Conservation (phyloP, 2,329 filamentous ascomycete genomes). For the Fusarium praegraminearum region DNA sequence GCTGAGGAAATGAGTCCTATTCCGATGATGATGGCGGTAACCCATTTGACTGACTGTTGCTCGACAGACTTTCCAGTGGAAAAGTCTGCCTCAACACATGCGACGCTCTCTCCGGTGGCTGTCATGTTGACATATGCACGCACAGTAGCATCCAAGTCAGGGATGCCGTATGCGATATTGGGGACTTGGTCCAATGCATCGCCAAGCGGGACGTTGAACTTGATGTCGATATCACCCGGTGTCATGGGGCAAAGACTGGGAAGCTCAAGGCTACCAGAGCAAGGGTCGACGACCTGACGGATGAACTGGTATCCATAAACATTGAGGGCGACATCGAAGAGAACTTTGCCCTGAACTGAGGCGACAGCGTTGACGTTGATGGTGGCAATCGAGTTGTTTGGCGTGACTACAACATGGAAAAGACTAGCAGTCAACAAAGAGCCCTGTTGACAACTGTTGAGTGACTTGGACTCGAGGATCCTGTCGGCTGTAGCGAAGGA, state of each 20-base stretch:
- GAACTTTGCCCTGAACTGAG: constrained; percentile 82
- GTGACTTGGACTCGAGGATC: constrained; percentile 82
- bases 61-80: constrained; percentile 95
- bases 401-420: constrained; percentile 86
- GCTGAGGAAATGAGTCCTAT: constrained; percentile 86
- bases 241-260: constrained; percentile 90
- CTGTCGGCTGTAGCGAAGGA: constrained; percentile 63
- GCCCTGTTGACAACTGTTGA: constrained; percentile 85
- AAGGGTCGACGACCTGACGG: constrained; percentile 78
- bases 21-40: constrained; percentile 86
- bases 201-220: constrained; percentile 73
- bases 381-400: constrained; percentile 76
- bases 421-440: constrained; percentile 88
- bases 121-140: constrained; percentile 82
- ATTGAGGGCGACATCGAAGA: constrained; percentile 78
- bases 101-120: constrained; percentile 71
- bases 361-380: constrained; percentile 85
- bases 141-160: constrained; percentile 89
- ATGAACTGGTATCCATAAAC: constrained; percentile 86
- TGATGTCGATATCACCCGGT: constrained; percentile 81
- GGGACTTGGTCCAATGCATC: constrained; percentile 75
- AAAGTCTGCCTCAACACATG: constrained; percentile 87
- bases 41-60: constrained; percentile 88
- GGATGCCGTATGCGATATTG: constrained; percentile 86
- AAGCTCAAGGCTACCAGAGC: constrained; percentile 67